Conservation (phyloP, 139 green algal genomes). For the Choricystis sp. region DNA sequence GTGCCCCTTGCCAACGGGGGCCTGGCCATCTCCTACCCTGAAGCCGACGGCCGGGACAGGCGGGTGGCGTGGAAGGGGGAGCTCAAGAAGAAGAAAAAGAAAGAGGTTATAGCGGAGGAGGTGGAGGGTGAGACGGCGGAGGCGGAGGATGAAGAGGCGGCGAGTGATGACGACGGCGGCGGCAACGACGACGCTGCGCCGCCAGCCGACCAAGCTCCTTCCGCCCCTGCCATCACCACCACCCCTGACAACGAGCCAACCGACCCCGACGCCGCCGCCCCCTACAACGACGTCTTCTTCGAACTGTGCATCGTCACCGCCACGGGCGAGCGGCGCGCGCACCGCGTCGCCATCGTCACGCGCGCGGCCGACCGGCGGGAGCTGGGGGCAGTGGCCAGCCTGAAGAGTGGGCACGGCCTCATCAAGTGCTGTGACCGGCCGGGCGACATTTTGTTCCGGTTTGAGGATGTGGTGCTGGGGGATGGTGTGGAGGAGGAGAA, state of each 20-base stretch:
- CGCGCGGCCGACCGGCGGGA: not conserved
- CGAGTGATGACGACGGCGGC: too few relatives aligned
- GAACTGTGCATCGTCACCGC: not conserved
- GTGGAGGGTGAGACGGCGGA: too few relatives aligned
- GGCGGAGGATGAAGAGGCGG: too few relatives aligned
- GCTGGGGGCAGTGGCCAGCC: not conserved
- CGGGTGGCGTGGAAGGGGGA: too few relatives aligned
- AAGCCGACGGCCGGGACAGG: too few relatives aligned
- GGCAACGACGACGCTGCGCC: too few relatives aligned
- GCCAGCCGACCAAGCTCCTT: too few relatives aligned
- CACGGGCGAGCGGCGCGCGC: not conserved
- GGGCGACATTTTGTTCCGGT: not conserved
- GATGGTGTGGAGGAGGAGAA: not conserved
- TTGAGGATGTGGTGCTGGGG: not conserved
- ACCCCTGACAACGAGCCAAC: too few relatives aligned
- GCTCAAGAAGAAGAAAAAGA: too few relatives aligned
- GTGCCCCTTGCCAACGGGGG: too few relatives aligned
- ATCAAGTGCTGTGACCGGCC: not conserved
- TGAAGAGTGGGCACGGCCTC: not conserved
- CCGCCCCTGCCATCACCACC: not conserved
- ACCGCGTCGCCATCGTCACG: not conserved
- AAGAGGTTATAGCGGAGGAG: too few relatives aligned
- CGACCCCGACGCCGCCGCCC: not conserved
- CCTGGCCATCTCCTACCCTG: too few relatives aligned
- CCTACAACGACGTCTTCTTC: not conserved